phyloP scores from a whole-genome alignment of 345 rosid genomes.

The Citrus cavaleriei region DNA sequence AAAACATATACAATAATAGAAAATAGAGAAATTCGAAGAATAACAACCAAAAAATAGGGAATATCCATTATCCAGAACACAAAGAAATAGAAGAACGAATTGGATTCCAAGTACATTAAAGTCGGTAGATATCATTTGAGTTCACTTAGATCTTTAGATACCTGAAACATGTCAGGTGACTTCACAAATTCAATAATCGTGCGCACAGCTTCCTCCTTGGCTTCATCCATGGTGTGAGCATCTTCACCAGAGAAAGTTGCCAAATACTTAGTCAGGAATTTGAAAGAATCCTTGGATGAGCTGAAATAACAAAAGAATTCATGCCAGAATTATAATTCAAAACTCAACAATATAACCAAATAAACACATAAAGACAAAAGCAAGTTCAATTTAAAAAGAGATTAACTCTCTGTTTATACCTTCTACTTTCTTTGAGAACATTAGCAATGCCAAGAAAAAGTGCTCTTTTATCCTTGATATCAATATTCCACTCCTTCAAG shows the following conservation, averaged over 20 bases:
- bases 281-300: slow-evolving; percentile 66
- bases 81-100: background rate
- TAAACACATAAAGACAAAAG: background rate
- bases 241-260: slow-evolving; percentile 86
- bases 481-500: slow-evolving; percentile 95
- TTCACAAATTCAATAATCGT: slow-evolving; percentile 78
- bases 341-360: background rate
- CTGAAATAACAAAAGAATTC: slow-evolving; percentile 34
- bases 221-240: slow-evolving; percentile 51
- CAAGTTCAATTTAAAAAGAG: background rate
- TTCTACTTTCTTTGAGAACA: slow-evolving; percentile 70
- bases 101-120: background rate
- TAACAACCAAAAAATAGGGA: background rate
- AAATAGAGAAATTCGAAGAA: background rate
- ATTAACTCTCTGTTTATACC: slow-evolving; percentile 32
- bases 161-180: slow-evolving; percentile 90
- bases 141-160: slow-evolving; percentile 21
- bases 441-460: slow-evolving; percentile 72
- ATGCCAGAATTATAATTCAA: background rate
- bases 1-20: too few relatives aligned
- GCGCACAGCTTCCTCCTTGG: slow-evolving; percentile 87
- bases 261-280: slow-evolving; percentile 74
- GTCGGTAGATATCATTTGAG: background rate
- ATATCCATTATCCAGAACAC: background rate
- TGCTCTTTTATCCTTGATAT: slow-evolving; percentile 71